Evolutionary conservation across 176 grass and related monocot species (phyloP), one percentile per base, ranked within the genome.

Genomic region (Oryza australiensis): DNA sequence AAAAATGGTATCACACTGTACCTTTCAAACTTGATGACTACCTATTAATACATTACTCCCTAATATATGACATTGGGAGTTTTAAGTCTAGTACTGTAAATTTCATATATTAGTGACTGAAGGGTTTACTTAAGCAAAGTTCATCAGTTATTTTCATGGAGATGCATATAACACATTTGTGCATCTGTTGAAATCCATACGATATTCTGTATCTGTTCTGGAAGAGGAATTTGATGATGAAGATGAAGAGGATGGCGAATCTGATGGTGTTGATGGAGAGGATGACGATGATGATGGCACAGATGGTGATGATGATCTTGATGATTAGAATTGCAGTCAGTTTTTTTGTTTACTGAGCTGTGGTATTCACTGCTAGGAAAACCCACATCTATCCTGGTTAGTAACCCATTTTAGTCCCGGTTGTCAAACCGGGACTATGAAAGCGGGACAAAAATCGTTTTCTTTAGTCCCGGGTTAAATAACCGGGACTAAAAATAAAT

Each of bases 191-290:
- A 30, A 73, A 73, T 53, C 0, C 5, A 0, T 10, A 80, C 76
- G 76, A 42, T 66, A 26, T 26, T 4, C 12, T 74, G 12, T 66
- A 5, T 80, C 76, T 6, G 18, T 70, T 30, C 4, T 86, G 42
- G 69, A 80, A 67, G 68, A 23, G 16, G 20, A 49, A 12, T 33
- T 5, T 40, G 34, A 12, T 49, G 43, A 80, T 43, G 65, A 77
- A 3, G 75, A 79, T 18, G 53, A 78, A 0, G 68, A 65, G 4
- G 60, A 83, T 24, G 82, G 68, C 40, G 26, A 73, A n/a, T 26
- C 42, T 26, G 34, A 9, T 74, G 42, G 75, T 74, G 48, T 53
- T 2, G 43, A 68, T 34, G 24, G 49, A 18, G 38, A 82, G 7
- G 55, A 5, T 78, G 24, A 55, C 18, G 30, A 75, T 11, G 68